Base-by-base conservation (phyloP, 768 basidiomycete species). In the Hysterangium stoloniferum region DNA sequence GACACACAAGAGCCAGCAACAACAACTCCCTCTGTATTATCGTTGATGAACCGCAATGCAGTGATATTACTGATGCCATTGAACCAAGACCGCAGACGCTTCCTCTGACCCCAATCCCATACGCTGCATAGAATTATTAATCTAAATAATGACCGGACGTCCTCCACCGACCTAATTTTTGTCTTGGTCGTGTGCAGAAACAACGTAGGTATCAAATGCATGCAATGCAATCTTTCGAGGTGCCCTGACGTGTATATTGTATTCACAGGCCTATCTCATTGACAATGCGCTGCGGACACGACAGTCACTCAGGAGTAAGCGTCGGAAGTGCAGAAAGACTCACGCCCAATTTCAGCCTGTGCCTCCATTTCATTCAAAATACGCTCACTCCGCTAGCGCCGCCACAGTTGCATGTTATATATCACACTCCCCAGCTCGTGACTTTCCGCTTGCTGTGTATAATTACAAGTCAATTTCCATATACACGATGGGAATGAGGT, bases 401-500 rank as follows among this genome's bases (percentile, higher is more conserved):
- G 75, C 94, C 94, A 98, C 0, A 93, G 80, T 60, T 96, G 94
- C 61, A 95, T 86, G 60, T 96, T 98, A 61, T 94, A 98, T 56
- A 86, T 82, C 28, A 86, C 70, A 57, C 90, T 94, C 2, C 96
- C 96, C 20, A 95, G 93, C 63, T 99, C 96, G 62, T 98, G 94
- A 2, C 83, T 83, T 62, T 98, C 95, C 6, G 88, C 80, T 80
- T 91, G 86, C 94, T 94, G 59, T 2, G 45, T 28, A 55, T 22
- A 43, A 2, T 28, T 52, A 44, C 55, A 38, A 29, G 53, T n/a
- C n/a, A n/a, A n/a, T n/a, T 61, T 53, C 45, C 40, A 17, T 19
- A 28, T 11, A 49, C 20, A 13, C 22, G n/a, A n/a, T n/a, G n/a
- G 48, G 41, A 13, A 31, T 12, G 8, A 35, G 31, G 28, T 11